A percentile compares a stretch with the other conserved stretches of the same genome.
phyloP scores from a whole-genome alignment of 2,329 filamentous ascomycete genomes.

The Kalaharituber pfeilii region DNA sequence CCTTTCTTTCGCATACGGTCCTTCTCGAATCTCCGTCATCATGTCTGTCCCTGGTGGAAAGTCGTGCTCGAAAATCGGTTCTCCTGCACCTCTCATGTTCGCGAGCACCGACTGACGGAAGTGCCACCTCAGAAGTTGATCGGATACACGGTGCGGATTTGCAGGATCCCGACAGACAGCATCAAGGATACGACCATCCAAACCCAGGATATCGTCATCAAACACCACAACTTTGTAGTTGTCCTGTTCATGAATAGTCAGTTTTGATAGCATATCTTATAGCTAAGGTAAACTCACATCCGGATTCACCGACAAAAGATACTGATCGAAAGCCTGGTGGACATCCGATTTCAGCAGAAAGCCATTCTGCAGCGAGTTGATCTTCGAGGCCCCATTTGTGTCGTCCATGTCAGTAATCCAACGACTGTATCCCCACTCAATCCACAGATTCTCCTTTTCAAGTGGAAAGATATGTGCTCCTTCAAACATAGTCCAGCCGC shows the following conservation, averaged over 20 bases:
- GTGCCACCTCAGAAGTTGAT: conserved; percentile 10
- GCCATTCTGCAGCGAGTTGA: conserved; percentile 7
- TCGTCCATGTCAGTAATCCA: conserved; percentile 7
- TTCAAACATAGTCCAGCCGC: conserved; percentile 4
- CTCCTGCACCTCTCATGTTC: conserved; percentile 13
- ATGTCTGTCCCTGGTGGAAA: conserved; percentile 15
- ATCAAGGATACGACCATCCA: conserved; percentile 14
- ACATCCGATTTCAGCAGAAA: conserved; percentile 2
- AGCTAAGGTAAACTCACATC: conserved; percentile 3
- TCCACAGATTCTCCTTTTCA: conserved; percentile 4
- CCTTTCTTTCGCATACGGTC: conserved; percentile 5
- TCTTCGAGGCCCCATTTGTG: conserved; percentile 2
- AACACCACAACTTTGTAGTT: conserved; percentile 13
- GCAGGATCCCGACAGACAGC: conserved; percentile 3
- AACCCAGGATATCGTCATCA: conserved; percentile 4
- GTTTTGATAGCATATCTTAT: neutral
- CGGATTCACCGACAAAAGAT: conserved; percentile 10
- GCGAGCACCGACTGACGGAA: conserved; percentile 10
- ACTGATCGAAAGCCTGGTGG: conserved; percentile 9
- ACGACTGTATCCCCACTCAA: conserved; percentile 2
- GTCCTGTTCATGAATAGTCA: conserved; percentile 8
- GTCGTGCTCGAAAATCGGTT: conserved; percentile 13
- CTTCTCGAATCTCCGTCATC: conserved; percentile 9
- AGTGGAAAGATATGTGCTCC: conserved; percentile 7
- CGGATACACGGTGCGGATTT: conserved; percentile 3